Percentiles rank a stretch among this genome's conserved stretches.
Conservation (phyloP, 345 rosid genomes). For the Cardamine resedifolia region DNA sequence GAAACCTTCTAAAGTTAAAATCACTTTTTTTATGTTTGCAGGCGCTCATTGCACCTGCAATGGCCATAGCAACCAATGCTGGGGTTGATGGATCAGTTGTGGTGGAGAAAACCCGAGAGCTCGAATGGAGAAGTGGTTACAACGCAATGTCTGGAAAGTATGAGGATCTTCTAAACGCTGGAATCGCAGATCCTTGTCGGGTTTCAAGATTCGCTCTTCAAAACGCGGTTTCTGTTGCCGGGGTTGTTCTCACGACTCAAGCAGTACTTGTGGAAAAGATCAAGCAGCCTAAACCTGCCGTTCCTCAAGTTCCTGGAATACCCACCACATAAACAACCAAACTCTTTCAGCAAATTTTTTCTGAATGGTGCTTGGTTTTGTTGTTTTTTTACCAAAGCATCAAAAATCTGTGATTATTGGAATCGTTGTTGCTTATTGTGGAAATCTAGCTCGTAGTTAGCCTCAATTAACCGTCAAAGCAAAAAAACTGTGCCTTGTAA, state of each 20-base stretch:
- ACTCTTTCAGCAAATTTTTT: conserved; percentile 7
- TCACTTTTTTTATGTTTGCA: conserved; percentile 29
- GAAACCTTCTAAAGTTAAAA: not conserved
- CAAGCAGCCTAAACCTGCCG: conserved; percentile 56
- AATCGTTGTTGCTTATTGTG: conserved; percentile 4
- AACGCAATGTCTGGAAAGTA: conserved; percentile 72
- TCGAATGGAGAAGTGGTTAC: conserved; percentile 70
- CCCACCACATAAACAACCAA: conserved; percentile 36
- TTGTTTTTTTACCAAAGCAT: not conserved
- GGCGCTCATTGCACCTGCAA: conserved; percentile 82
- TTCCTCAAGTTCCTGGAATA: conserved; percentile 79
- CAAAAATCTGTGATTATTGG: conserved; percentile 1
- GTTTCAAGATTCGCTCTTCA: conserved; percentile 82
- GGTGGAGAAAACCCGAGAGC: conserved; percentile 62
- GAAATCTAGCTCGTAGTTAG: not conserved
- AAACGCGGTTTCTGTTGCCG: conserved; percentile 81
- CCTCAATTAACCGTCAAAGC: not conserved
- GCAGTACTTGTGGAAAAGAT: conserved; percentile 75
- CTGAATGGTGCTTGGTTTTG: conserved; percentile 2
- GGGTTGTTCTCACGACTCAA: conserved; percentile 72
- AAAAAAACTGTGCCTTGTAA: conserved; percentile 18
- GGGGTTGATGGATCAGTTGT: conserved; percentile 76
- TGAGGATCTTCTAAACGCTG: conserved; percentile 72
- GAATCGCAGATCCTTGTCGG: conserved; percentile 73
- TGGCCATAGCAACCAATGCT: conserved; percentile 73